These are phyloP conservation scores for Aspergillus mulundensis DNA, from an alignment of 495 filamentous ascomycete species.

Conservation along the genomic window DNA sequence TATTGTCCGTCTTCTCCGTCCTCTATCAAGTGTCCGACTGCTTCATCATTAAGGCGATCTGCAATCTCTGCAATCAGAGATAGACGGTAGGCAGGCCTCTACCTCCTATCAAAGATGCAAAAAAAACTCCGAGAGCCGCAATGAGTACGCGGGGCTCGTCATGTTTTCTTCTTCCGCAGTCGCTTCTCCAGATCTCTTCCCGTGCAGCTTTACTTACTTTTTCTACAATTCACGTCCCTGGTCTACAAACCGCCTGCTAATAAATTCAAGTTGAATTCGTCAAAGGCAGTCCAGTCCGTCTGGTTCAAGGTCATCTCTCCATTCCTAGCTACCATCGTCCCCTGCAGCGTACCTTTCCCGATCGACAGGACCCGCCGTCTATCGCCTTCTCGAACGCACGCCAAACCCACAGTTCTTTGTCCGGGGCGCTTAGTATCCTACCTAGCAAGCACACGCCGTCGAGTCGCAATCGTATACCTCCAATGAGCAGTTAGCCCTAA, in stretches of 20 bases:
- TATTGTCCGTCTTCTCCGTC: neutral
- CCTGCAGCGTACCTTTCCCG: constrained; percentile 3
- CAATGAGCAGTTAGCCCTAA: constrained; percentile 11
- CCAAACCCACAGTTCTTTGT: neutral
- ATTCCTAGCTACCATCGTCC: neutral
- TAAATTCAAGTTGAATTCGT: constrained; percentile 2
- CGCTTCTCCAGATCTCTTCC: constrained; percentile 4
- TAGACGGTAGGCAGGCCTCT: neutral
- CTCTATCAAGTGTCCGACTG: neutral
- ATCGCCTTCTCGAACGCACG: neutral
- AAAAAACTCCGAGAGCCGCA: constrained; percentile 13
- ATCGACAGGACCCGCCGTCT: constrained; percentile 5
- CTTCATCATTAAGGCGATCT: neutral
- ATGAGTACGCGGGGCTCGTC: constrained; percentile 7
- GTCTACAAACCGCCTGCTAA: neutral
- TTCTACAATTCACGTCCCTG: neutral
- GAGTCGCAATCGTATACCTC: constrained; percentile 10
- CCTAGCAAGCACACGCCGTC: neutral
- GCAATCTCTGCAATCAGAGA: neutral
- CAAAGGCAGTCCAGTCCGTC: neutral
- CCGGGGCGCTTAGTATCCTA: neutral
- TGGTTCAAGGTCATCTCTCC: neutral
- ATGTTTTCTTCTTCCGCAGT: constrained; percentile 19
- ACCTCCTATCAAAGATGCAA: neutral
- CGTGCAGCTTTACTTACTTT: constrained; percentile 11